These are phyloP conservation scores for Apiospora sp. DNA, from an alignment of 2,329 filamentous ascomycete genomes.

Conservation along the genomic window DNA sequence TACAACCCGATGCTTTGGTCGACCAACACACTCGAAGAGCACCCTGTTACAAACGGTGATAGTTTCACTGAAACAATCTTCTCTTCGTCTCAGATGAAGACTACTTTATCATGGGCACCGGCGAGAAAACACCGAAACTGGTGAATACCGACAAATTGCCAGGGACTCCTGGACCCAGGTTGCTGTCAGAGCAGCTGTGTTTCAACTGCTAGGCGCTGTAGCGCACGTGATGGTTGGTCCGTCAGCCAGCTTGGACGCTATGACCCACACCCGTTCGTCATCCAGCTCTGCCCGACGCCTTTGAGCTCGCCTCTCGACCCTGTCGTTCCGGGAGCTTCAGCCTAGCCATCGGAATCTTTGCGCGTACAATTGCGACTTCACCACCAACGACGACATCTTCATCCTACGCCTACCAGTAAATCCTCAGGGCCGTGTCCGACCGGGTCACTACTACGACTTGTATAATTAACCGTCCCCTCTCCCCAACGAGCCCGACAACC, in stretches of 20 bases:
- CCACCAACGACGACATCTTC: slow-evolving; percentile 5
- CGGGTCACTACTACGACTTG: not conserved
- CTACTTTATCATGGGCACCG: too few relatives aligned
- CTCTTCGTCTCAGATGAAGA: too few relatives aligned
- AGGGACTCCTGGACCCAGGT: not conserved
- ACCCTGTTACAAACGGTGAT: too few relatives aligned
- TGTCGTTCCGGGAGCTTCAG: not conserved
- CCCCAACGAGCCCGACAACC: not conserved
- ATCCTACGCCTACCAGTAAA: not conserved
- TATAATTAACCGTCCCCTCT: not conserved
- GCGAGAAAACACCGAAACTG: not conserved
- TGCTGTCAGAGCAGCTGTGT: not conserved
- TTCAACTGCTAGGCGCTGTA: not conserved
- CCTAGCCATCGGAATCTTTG: slow-evolving; percentile 12
- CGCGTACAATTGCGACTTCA: slow-evolving; percentile 6
- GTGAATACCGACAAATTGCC: not conserved
- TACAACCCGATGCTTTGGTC: too few relatives aligned
- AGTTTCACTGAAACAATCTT: too few relatives aligned
- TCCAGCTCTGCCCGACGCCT: slow-evolving; percentile 5
- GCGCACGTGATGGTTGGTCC: slow-evolving; percentile 20
- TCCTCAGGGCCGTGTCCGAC: not conserved
- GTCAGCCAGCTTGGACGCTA: not conserved
- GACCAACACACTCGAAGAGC: too few relatives aligned
- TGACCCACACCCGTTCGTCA: slow-evolving; percentile 8
- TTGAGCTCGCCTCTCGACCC: not conserved